Percentiles rank a stretch among this genome's conserved stretches.
Conservation (phyloP, 2,329 filamentous ascomycete species). For the Fusarium brevicatenulatum region DNA sequence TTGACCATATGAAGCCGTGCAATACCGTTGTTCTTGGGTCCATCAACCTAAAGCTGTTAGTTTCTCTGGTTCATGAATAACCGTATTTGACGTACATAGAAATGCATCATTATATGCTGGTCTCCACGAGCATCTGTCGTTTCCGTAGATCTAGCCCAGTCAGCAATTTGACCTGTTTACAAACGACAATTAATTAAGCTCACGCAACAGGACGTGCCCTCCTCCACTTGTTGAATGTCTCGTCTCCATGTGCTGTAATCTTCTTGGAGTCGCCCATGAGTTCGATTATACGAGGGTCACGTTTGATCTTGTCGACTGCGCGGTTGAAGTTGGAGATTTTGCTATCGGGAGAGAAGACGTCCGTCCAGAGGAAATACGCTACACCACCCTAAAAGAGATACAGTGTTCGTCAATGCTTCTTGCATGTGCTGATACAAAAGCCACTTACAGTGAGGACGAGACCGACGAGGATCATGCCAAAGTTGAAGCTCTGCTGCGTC, state of each 20-base stretch:
- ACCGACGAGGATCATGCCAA: constrained; percentile 79
- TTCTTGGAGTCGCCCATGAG: constrained; percentile 79
- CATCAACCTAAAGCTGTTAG: constrained; percentile 70
- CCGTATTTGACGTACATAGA: constrained; percentile 68
- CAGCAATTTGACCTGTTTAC: constrained; percentile 32
- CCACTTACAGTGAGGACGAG: constrained; percentile 75
- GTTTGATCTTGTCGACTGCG: constrained; percentile 81
- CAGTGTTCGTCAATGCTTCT: constrained; percentile 3
- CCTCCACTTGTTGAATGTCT: constrained; percentile 84
- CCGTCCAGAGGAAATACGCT: constrained; percentile 79
- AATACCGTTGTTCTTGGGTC: constrained; percentile 76
- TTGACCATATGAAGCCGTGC: constrained; percentile 84
- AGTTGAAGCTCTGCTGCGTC: constrained; percentile 91
- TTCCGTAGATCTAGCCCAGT: constrained; percentile 66
- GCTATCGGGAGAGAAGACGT: constrained; percentile 86
- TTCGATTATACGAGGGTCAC: constrained; percentile 75
- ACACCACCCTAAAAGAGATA: constrained; percentile 71
- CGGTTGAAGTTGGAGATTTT: constrained; percentile 90
- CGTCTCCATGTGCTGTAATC: constrained; percentile 84
- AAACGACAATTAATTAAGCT: background rate
- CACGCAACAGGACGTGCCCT: constrained; percentile 71
- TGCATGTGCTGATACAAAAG: background rate
- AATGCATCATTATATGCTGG: constrained; percentile 86
- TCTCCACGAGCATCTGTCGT: constrained; percentile 78
- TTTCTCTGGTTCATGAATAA: background rate